These are phyloP conservation scores for Aspergillus hancockii DNA, from an alignment of 495 filamentous ascomycete species.

Conservation along the genomic window DNA sequence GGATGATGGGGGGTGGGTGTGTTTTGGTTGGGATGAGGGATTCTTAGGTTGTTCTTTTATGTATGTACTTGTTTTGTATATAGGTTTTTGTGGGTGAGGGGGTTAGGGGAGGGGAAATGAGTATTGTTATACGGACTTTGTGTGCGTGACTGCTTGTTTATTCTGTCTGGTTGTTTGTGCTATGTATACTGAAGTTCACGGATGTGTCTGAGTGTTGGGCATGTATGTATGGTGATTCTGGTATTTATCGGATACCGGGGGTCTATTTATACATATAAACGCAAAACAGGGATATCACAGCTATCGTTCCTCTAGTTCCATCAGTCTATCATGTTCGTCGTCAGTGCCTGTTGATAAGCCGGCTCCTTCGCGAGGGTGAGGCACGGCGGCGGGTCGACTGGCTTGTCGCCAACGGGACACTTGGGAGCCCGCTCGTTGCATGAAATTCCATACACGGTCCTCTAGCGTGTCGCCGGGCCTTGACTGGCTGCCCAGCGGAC, in stretches of 20 bases:
- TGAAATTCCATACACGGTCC: conserved; percentile 68
- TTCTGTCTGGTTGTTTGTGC: background rate
- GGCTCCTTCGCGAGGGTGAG: background rate
- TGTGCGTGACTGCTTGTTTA: no score
- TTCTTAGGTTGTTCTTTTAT: conserved; percentile 5
- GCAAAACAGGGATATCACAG: background rate
- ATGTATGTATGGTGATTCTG: background rate
- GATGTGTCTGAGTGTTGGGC: no score
- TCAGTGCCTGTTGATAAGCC: conserved; percentile 37
- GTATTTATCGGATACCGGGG: background rate
- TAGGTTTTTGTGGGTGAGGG: background rate
- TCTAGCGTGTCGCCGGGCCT: conserved; percentile 45
- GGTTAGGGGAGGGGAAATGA: background rate
- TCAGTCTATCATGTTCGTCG: conserved; percentile 59
- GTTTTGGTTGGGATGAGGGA: conserved; percentile 86
- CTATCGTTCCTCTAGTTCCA: conserved; percentile 62
- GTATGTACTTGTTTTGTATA: background rate
- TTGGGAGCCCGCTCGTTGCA: conserved; percentile 59
- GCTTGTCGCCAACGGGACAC: conserved; percentile 39
- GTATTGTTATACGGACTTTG: no score
- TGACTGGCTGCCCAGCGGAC: conserved; percentile 34
- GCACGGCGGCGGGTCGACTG: conserved; percentile 24
- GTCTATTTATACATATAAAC: background rate
- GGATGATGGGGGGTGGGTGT: conserved; percentile 77
- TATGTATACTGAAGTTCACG: background rate